Conservation (phyloP, 78 protist species). For the Corallochytrium limacisporum region DNA sequence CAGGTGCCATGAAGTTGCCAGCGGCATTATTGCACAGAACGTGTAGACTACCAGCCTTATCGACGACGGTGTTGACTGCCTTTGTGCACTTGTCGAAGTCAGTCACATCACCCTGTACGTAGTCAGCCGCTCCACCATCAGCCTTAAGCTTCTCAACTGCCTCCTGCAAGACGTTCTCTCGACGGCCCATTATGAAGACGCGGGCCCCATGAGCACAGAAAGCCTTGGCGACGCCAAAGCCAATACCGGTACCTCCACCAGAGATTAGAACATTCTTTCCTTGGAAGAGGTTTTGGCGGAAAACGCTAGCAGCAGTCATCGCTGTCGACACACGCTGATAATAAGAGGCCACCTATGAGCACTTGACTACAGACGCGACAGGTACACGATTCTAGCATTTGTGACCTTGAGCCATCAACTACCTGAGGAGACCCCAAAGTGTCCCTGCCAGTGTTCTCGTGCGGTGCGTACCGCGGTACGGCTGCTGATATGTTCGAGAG, state of each 20-base stretch:
- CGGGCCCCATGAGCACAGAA: background rate
- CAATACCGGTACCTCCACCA: background rate
- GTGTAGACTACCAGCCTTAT: background rate
- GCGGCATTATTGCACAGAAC: background rate
- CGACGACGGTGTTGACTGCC: background rate
- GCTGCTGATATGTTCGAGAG: no score
- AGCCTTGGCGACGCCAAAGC: background rate
- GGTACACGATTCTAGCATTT: no score
- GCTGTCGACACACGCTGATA: no score
- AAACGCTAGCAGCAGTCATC: no score
- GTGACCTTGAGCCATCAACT: no score
- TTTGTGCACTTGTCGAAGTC: background rate
- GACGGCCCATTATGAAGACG: background rate
- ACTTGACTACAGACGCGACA: no score
- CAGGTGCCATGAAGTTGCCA: background rate
- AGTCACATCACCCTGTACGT: background rate
- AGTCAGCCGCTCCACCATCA: background rate
- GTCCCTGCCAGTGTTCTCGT: no score
- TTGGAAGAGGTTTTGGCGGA: no score
- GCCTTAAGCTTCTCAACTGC: background rate
- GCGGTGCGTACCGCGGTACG: no score
- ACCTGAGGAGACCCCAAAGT: no score
- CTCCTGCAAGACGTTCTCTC: background rate
- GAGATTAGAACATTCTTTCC: background rate
- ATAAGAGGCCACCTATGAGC: no score